A percentile compares a stretch with the other conserved stretches of the same genome.
These are phyloP conservation scores for Blechomonas ayalai DNA, from an alignment of 208 protist species.

Conservation along the genomic window DNA sequence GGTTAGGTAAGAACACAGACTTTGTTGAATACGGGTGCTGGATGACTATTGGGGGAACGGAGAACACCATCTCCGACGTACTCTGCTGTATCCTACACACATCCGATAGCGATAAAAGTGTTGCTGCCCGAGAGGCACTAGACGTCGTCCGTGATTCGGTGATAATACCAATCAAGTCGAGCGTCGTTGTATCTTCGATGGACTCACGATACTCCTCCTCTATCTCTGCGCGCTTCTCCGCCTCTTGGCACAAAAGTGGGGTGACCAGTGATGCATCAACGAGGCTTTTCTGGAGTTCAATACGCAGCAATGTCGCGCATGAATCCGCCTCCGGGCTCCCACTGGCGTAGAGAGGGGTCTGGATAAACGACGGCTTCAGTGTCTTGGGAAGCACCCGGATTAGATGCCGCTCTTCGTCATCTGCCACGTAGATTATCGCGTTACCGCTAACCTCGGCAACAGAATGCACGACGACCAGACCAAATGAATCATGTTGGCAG, in stretches of 20 bases:
- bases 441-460: constrained; percentile 58
- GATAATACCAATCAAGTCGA: constrained; percentile 38
- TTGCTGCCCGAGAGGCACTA: no score
- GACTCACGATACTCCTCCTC: constrained; percentile 31
- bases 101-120: no score
- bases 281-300: constrained; percentile 46
- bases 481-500: constrained; percentile 79
- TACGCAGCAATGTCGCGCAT: constrained; percentile 44
- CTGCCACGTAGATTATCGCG: constrained; percentile 65
- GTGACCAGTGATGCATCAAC: constrained; percentile 53
- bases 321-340: constrained; percentile 28
- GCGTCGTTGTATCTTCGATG: constrained; percentile 22
- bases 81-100: no score
- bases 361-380: constrained; percentile 78
- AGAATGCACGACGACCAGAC: constrained; percentile 68
- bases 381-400: constrained; percentile 46
- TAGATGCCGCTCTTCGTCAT: constrained; percentile 62
- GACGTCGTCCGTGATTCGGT: no score
- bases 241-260: constrained; percentile 55
- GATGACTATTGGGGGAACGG: constrained; percentile 30
- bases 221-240: constrained; percentile 34
- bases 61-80: constrained; percentile 14
- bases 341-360: constrained; percentile 57
- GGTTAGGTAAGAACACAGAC: constrained; percentile 59
- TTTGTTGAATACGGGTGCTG: constrained; percentile 54